These are phyloP conservation scores for Dacryopinax primogenitus DNA, from an alignment of 768 basidiomycete genomes.

Conservation along the genomic window DNA sequence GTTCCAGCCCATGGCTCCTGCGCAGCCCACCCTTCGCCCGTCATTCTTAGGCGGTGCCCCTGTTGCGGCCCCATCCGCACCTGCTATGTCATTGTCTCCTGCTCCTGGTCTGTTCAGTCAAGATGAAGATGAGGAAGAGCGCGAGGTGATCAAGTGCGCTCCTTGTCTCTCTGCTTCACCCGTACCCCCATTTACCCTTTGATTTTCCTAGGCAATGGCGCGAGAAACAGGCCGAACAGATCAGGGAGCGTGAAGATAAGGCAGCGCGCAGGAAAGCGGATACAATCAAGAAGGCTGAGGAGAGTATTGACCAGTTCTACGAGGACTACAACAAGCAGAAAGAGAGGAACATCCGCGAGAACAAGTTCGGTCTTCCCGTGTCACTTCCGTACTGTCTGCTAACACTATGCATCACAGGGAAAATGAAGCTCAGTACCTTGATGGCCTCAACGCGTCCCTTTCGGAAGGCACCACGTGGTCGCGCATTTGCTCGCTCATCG, in stretches of 20 bases:
- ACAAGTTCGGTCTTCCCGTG: conserved; percentile 58
- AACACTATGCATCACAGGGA: conserved; percentile 41
- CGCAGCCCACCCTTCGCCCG: conserved; percentile 21
- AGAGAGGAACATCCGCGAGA: conserved; percentile 80
- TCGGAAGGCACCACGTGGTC: conserved; percentile 92
- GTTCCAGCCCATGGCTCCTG: conserved; percentile 14
- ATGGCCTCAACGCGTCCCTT: conserved; percentile 57
- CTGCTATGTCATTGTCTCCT: conserved; percentile 32
- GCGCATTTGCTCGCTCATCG: conserved; percentile 72
- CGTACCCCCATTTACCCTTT: background rate
- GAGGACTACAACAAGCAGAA: conserved; percentile 79
- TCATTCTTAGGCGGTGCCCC: conserved; percentile 36
- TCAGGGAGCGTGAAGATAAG: conserved; percentile 67
- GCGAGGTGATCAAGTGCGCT: conserved; percentile 68
- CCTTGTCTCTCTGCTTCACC: background rate
- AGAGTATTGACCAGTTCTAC: conserved; percentile 80
- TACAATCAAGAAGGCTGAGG: conserved; percentile 70
- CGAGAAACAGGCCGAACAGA: conserved; percentile 71
- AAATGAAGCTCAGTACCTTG: conserved; percentile 68
- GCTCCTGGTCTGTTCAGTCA: conserved; percentile 47
- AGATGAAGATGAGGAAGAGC: conserved; percentile 58
- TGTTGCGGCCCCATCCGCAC: conserved; percentile 58
- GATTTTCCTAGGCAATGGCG: conserved; percentile 61
- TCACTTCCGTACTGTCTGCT: background rate
- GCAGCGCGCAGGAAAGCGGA: conserved; percentile 67